Base-by-base conservation (phyloP, 1,284 basidiomycete genomes). In the Trichosporon ovoides region DNA sequence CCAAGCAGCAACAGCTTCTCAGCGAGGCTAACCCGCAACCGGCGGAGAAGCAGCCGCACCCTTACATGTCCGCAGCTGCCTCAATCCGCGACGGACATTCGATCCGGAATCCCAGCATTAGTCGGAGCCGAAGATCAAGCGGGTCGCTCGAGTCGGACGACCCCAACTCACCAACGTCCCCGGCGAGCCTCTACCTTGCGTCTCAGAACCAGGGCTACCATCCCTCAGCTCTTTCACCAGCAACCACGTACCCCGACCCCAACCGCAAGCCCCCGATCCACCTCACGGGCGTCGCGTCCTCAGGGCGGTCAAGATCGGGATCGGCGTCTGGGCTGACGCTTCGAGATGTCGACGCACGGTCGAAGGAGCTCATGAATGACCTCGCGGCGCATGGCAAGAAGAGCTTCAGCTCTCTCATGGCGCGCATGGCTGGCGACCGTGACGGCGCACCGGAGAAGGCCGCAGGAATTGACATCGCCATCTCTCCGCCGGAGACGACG, bases 331-430 rank as follows among this genome's bases (percentile, higher is more conserved):
- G 60, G 22, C 46, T 55, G n/a, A 53, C 46, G 10, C 43, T 38
- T 19, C 52, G 40, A 22, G 54, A 49, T 14, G 58, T 62, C 12
- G 66, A 66, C 16, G 64, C 52, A 24, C 67, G 71, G 50, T 67
- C 72, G 20, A 77, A 75, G 57, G 76, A 78, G 28, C 69, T 77
- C 10, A 62, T 78, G 35, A 72, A 68, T 35, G 76, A 78, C 63
- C 55, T 78, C 19, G 76, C 76, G 0, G 63, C 61, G 12, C 74
- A 76, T 43, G 66, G 71, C 38, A 78, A 76, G 63, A 73, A 72
- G 58, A 70, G 73, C 11, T 73, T 78, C 60, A 73, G 70, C 18
- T 74, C 74, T 1, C 69, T 78, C 58, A 75, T 75, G 64, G 67
- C 70, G 57, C 69, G 71, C 36, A 63, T 78, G 7, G 74, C 73